A percentile compares a stretch with the other conserved stretches of the same genome.
Evolutionary conservation across 805 yeast species (phyloP).

Genomic region (Ogataea nonfermentans): DNA sequence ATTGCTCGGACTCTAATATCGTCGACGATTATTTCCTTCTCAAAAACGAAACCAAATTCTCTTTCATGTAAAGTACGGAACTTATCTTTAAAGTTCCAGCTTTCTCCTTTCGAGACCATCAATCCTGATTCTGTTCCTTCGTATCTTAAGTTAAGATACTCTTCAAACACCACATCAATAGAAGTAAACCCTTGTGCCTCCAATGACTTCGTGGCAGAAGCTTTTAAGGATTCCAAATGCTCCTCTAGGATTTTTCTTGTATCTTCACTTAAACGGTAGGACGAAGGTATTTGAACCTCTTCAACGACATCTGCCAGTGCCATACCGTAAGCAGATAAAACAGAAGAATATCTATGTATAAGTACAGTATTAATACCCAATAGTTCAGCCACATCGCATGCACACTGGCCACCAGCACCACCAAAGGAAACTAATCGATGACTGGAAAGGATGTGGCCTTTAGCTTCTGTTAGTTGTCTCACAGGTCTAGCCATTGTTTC

Average conservation of each 20-base stretch:
- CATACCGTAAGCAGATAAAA: slow-evolving; percentile 55
- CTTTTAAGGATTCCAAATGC: slow-evolving; percentile 37
- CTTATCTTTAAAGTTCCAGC: slow-evolving; percentile 35
- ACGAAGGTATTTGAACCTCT: slow-evolving; percentile 69
- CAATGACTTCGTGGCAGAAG: slow-evolving; percentile 41
- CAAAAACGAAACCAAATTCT: slow-evolving; percentile 71
- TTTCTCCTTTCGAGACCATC: slow-evolving; percentile 48
- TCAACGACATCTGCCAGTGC: slow-evolving; percentile 79
- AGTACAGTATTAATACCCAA: slow-evolving; percentile 66
- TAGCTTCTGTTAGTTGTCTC: slow-evolving; percentile 77
- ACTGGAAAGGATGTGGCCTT: slow-evolving; percentile 61
- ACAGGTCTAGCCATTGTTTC: slow-evolving; percentile 90
- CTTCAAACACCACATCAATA: too few relatives aligned
- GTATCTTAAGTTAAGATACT: slow-evolving; percentile 76
- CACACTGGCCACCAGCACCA: slow-evolving; percentile 93
- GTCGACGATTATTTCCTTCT: slow-evolving; percentile 53
- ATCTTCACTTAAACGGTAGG: slow-evolving; percentile 37
- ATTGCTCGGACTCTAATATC: slow-evolving; percentile 71
- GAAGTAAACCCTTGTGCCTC: slow-evolving; percentile 56
- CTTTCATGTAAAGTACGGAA: slow-evolving; percentile 57
- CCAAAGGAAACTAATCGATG: slow-evolving; percentile 82
- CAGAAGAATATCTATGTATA: slow-evolving; percentile 77
- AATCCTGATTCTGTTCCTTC: slow-evolving; percentile 84
- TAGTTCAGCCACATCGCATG: slow-evolving; percentile 67
- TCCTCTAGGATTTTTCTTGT: slow-evolving; percentile 36